Percentiles rank a stretch among this genome's conserved stretches.
Conservation (phyloP, 2,329 filamentous ascomycete genomes). For the Fusarium sterilihyphosum region DNA sequence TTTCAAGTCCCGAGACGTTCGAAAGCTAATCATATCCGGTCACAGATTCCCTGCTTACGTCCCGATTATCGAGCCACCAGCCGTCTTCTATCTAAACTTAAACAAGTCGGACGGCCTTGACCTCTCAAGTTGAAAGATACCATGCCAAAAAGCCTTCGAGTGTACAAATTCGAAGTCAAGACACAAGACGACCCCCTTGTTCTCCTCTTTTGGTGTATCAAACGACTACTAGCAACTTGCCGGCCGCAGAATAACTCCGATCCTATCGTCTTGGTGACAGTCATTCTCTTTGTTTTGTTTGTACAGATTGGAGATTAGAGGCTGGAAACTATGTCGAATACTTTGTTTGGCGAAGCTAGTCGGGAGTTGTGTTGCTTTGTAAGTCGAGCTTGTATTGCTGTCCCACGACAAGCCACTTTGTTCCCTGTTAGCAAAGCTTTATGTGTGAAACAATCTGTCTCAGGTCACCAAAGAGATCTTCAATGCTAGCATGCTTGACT, state of each 20-base stretch:
- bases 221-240: neutral
- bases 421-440: neutral
- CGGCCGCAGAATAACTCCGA: too few relatives aligned
- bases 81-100: neutral
- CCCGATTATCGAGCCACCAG: neutral
- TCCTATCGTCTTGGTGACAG: neutral
- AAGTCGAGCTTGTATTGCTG: neutral
- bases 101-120: too few relatives aligned
- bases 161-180: too few relatives aligned
- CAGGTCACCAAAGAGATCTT: neutral
- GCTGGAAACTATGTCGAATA: neutral
- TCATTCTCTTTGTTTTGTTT: neutral
- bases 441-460: too few relatives aligned
- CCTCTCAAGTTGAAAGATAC: neutral
- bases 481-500: accelerated
- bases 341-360: neutral
- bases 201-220: neutral
- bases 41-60: neutral
- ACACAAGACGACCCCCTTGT: neutral
- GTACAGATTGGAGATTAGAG: neutral
- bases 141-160: neutral
- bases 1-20: neutral
- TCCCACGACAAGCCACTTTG: neutral
- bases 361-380: neutral
- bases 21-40: neutral